Percentiles rank a stretch among this genome's conserved stretches.
These are phyloP conservation scores for Rhododendron simsii DNA, from an alignment of 148 eudicot genomes.

Conservation along the genomic window DNA sequence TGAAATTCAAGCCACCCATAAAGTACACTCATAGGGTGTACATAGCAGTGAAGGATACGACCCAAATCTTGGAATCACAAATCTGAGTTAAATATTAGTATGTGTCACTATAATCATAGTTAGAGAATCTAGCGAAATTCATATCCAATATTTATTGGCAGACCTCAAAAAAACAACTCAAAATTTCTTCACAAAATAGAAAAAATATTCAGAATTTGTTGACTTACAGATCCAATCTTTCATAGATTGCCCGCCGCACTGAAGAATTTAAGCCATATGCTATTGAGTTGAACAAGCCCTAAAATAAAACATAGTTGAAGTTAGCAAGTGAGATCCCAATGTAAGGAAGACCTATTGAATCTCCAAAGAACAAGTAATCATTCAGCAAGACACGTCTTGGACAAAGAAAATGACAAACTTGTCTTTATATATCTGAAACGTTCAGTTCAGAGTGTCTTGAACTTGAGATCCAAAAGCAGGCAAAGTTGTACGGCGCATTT, in stretches of 20 bases:
- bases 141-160: neutral
- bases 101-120: neutral
- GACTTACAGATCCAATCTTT: slow-evolving; percentile 90
- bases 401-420: neutral
- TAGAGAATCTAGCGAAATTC: neutral
- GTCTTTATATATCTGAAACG: neutral
- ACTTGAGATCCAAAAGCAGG: neutral
- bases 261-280: slow-evolving; percentile 96
- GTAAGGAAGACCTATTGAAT: neutral
- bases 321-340: neutral
- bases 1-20: neutral
- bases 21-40: neutral
- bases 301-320: slow-evolving; percentile 8
- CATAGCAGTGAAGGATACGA: neutral
- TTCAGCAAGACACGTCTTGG: neutral
- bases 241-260: slow-evolving; percentile 70
- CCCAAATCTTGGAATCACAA: neutral
- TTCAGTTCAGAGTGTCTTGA: neutral
- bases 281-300: slow-evolving; percentile 96
- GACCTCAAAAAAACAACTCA: neutral
- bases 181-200: neutral
- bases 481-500: neutral
- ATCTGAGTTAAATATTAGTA: neutral
- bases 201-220: neutral
- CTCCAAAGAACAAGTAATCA: neutral